These are phyloP conservation scores for Tephrocybe sp. DNA, from an alignment of 768 basidiomycete species.

Conservation along the genomic window DNA sequence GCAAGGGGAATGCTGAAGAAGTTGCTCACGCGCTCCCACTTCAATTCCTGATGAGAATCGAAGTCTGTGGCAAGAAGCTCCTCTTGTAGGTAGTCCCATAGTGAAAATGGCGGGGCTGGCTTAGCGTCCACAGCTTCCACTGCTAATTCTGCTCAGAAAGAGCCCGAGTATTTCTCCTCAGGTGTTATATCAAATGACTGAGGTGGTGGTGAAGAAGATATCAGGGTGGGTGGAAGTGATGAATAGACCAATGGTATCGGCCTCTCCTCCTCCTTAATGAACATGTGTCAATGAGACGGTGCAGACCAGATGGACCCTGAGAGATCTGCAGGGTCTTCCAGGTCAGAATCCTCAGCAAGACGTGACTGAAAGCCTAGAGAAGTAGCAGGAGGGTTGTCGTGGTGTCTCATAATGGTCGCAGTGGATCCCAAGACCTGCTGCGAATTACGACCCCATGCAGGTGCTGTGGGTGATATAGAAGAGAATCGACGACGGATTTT, in stretches of 20 bases:
- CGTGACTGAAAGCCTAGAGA: conserved; percentile 20
- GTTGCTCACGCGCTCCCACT: conserved; percentile 96
- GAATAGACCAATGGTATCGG: conserved; percentile 57
- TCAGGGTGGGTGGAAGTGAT: conserved; percentile 75
- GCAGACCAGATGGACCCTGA: conserved; percentile 14
- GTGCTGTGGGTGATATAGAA: conserved; percentile 22
- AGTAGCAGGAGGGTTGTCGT: conserved; percentile 27
- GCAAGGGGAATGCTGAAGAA: conserved; percentile 91
- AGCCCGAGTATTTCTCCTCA: conserved; percentile 31
- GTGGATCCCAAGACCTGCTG: conserved; percentile 27
- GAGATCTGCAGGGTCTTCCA: conserved; percentile 24
- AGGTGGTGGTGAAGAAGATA: conserved; percentile 44
- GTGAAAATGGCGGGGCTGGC: conserved; percentile 58
- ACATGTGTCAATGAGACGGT: conserved; percentile 17
- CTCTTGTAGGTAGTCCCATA: conserved; percentile 92
- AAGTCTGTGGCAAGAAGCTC: conserved; percentile 92
- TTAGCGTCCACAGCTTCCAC: conserved; percentile 17
- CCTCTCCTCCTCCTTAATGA: conserved; percentile 19
- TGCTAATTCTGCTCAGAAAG: conserved; percentile 20
- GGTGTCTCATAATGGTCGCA: conserved; percentile 19
- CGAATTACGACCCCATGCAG: conserved; percentile 23
- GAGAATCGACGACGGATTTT: conserved; percentile 35
- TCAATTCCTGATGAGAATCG: conserved; percentile 90
- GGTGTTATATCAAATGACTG: conserved; percentile 29
- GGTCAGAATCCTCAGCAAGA: conserved; percentile 29